These are phyloP conservation scores for Botrytis cinerea DNA, from an alignment of 2,329 filamentous ascomycete species.

Conservation along the genomic window DNA sequence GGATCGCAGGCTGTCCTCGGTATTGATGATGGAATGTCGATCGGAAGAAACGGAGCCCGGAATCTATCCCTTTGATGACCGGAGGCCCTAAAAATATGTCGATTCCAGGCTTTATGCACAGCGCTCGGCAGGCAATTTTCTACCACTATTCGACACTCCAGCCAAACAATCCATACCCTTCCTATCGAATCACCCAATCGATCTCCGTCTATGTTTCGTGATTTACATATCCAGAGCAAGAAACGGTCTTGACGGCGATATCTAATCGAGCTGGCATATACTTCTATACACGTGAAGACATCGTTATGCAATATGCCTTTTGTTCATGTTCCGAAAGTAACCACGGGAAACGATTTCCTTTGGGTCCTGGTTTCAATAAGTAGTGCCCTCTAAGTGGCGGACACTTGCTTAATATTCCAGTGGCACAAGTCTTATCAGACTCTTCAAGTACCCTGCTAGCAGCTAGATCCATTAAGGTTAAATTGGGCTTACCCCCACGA, in stretches of 20 bases:
- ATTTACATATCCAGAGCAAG: background rate
- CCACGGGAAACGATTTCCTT: background rate
- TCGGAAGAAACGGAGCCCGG: background rate
- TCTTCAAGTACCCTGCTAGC: slow-evolving; percentile 3
- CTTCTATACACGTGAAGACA: slow-evolving; percentile 3
- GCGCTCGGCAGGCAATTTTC: background rate
- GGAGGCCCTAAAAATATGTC: background rate
- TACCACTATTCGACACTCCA: background rate
- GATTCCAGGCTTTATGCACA: background rate
- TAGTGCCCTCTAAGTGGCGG: slow-evolving; percentile 11
- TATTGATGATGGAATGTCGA: background rate
- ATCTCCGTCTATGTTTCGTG: background rate
- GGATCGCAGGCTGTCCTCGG: background rate
- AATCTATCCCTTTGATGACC: background rate
- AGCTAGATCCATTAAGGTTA: slow-evolving; percentile 4
- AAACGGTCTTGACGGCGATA: background rate
- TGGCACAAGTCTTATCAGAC: slow-evolving; percentile 6
- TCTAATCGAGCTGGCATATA: background rate
- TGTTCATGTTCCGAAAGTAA: background rate
- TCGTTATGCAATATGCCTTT: background rate
- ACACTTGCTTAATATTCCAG: slow-evolving; percentile 16
- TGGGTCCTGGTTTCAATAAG: slow-evolving; percentile 20
- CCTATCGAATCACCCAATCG: background rate
- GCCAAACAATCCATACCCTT: background rate
- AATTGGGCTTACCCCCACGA: slow-evolving; percentile 12